These are phyloP conservation scores for Penicillium sp. DNA, from an alignment of 2,329 filamentous ascomycete genomes.

Conservation along the genomic window DNA sequence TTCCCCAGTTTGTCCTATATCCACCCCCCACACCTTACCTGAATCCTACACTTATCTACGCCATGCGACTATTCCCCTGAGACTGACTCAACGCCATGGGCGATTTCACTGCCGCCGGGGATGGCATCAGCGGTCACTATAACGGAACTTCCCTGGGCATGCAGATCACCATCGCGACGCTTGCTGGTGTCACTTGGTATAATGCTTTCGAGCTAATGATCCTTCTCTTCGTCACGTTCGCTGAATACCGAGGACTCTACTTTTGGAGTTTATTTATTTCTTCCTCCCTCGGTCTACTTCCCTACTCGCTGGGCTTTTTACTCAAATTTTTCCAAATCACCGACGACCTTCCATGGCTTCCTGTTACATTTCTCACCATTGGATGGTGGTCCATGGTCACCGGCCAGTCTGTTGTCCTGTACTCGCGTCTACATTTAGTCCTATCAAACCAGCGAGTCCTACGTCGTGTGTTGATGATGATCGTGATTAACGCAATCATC, in stretches of 20 bases:
- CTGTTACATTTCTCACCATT: conserved; percentile 46
- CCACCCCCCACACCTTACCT: neutral
- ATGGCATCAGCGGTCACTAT: conserved; percentile 43
- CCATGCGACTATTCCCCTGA: conserved; percentile 13
- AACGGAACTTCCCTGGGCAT: conserved; percentile 36
- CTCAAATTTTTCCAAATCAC: conserved; percentile 49
- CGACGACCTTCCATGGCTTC: conserved; percentile 34
- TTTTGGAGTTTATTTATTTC: conserved; percentile 53
- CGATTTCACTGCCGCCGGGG: conserved; percentile 27
- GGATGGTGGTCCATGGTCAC: conserved; percentile 53
- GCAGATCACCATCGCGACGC: conserved; percentile 47
- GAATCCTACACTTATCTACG: neutral
- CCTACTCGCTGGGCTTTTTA: conserved; percentile 49
- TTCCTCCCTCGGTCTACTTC: conserved; percentile 45
- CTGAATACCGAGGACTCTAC: conserved; percentile 48
- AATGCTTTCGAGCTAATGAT: conserved; percentile 52
- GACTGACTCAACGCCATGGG: conserved; percentile 24
- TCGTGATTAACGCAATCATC: conserved; percentile 46
- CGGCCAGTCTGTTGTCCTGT: conserved; percentile 51
- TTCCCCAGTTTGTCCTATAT: neutral
- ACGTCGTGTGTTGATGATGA: conserved; percentile 47
- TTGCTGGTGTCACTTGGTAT: conserved; percentile 52
- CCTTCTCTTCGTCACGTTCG: conserved; percentile 52
- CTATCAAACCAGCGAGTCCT: conserved; percentile 42
- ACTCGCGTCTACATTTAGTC: conserved; percentile 52